Evolutionary conservation across 495 filamentous ascomycete genomes (phyloP).

Genomic region (Aspergillus affinis): DNA sequence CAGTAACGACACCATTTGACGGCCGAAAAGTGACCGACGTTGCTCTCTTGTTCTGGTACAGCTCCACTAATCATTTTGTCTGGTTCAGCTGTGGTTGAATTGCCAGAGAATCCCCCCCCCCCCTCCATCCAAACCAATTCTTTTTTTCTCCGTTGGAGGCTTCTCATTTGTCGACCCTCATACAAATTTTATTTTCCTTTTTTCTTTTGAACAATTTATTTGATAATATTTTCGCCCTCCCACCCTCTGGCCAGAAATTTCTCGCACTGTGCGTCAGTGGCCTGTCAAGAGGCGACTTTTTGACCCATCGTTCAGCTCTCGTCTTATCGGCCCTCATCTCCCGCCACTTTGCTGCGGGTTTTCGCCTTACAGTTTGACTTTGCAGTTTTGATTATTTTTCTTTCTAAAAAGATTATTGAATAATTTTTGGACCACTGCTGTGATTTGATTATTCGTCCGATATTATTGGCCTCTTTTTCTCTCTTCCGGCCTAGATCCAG

Average conservation of each 20-base stretch:
- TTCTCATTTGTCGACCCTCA: slow-evolving; percentile 1
- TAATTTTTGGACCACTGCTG: background rate
- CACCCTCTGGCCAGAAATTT: slow-evolving; percentile 1
- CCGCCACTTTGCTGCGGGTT: slow-evolving; percentile 14
- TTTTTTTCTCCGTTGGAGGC: background rate
- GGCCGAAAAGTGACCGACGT: slow-evolving; percentile 21
- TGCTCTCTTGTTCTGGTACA: slow-evolving; percentile 22
- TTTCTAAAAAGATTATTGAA: background rate
- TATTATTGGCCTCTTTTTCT: background rate
- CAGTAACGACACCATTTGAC: slow-evolving; percentile 22
- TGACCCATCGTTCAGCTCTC: slow-evolving; percentile 32
- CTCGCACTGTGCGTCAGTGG: slow-evolving; percentile 22
- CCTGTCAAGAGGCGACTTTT: slow-evolving; percentile 19
- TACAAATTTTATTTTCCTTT: slow-evolving; percentile 9
- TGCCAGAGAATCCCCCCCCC: slow-evolving; percentile 12
- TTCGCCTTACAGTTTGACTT: slow-evolving; percentile 3
- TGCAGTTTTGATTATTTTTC: slow-evolving; percentile 8
- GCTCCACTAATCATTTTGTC: slow-evolving; percentile 27
- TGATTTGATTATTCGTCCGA: background rate
- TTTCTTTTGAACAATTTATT: slow-evolving; percentile 8
- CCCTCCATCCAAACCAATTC: background rate
- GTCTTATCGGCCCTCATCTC: slow-evolving; percentile 24
- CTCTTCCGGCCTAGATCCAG: background rate
- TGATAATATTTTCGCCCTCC: slow-evolving; percentile 14
- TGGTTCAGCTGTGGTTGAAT: slow-evolving; percentile 20